Evolutionary conservation across 352 stramenopile genomes (phyloP).

Genomic region (Phytophthora sp.): DNA sequence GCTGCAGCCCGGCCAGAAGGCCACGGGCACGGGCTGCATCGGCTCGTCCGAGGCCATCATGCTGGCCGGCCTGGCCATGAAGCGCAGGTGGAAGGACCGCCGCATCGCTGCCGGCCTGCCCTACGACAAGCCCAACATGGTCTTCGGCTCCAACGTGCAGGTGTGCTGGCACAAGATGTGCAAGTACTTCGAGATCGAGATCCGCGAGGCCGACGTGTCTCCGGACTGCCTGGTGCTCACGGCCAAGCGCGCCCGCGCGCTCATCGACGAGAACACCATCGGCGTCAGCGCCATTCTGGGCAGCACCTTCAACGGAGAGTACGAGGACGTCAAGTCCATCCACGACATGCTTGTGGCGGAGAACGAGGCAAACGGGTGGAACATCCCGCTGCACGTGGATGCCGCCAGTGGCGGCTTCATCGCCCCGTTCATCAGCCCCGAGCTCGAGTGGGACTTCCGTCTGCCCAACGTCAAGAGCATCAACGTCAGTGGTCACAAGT

Average conservation of each 20-base stretch:
- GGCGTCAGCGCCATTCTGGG: constrained; percentile 91
- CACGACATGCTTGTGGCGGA: constrained; percentile 86
- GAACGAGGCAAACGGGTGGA: constrained; percentile 87
- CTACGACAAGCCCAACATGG: constrained; percentile 91
- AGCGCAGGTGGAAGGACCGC: constrained; percentile 91
- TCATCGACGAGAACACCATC: constrained; percentile 94
- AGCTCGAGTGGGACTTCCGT: constrained; percentile 91
- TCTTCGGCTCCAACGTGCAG: constrained; percentile 93
- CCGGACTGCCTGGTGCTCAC: constrained; percentile 87
- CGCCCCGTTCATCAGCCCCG: constrained; percentile 89
- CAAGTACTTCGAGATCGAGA: constrained; percentile 95
- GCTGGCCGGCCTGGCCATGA: constrained; percentile 91
- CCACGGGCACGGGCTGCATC: constrained; percentile 89
- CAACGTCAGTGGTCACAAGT: constrained; percentile 95
- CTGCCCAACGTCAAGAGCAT: constrained; percentile 93
- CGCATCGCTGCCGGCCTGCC: constrained; percentile 76
- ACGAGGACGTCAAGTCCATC: constrained; percentile 92
- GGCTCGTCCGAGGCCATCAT: constrained; percentile 94
- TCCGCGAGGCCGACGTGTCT: constrained; percentile 88
- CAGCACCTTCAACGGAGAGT: constrained; percentile 94
- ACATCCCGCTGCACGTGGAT: constrained; percentile 91
- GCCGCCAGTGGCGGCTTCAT: constrained; percentile 93
- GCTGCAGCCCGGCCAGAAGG: constrained; percentile 53
- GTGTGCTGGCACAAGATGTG: constrained; percentile 96
- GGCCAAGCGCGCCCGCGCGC: constrained; percentile 66